Percentiles rank a stretch among this genome's conserved stretches.
phyloP scores from a whole-genome alignment of 73 alveolate genomes.

The Diophrys sp. region DNA sequence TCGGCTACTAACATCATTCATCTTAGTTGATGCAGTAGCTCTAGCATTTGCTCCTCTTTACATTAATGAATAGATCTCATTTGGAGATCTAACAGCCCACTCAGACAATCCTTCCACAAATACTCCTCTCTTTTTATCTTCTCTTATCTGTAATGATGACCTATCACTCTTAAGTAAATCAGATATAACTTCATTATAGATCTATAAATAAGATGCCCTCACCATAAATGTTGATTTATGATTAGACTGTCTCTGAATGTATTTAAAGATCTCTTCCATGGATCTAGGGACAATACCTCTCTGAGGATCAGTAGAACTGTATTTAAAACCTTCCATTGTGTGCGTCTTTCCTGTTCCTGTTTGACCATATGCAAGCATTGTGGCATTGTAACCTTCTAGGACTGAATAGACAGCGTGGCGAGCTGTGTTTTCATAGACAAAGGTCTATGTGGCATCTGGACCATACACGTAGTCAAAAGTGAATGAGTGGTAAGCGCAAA shows the following conservation, averaged over 20 bases:
- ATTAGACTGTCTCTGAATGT: conserved; percentile 76
- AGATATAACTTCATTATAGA: conserved; percentile 93
- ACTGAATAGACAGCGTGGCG: conserved; percentile 66
- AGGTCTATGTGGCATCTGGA: conserved; percentile 39
- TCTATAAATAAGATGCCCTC: conserved; percentile 87
- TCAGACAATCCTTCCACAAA: conserved; percentile 95
- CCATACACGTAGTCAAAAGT: conserved; percentile 70
- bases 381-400: conserved; percentile 96
- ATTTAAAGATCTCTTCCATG: conserved; percentile 93
- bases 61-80: conserved; percentile 83
- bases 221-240: conserved; percentile 84
- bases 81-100: conserved; percentile 93
- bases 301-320: conserved; percentile 84
- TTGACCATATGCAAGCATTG: conserved; percentile 97
- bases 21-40: conserved; percentile 87
- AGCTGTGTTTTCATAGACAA: conserved; percentile 64
- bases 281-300: conserved; percentile 98
- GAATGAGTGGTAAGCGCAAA: conserved; percentile 66
- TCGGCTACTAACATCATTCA: conserved; percentile 94
- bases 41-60: conserved; percentile 87
- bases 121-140: conserved; percentile 94
- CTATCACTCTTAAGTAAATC: conserved; percentile 88
- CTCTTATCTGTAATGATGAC: conserved; percentile 79
- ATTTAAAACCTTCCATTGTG: conserved; percentile 99
- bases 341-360: conserved; percentile 99